These are phyloP conservation scores for Parasitella parasitica DNA, from an alignment of 371 early-diverging fungal species.

Conservation along the genomic window DNA sequence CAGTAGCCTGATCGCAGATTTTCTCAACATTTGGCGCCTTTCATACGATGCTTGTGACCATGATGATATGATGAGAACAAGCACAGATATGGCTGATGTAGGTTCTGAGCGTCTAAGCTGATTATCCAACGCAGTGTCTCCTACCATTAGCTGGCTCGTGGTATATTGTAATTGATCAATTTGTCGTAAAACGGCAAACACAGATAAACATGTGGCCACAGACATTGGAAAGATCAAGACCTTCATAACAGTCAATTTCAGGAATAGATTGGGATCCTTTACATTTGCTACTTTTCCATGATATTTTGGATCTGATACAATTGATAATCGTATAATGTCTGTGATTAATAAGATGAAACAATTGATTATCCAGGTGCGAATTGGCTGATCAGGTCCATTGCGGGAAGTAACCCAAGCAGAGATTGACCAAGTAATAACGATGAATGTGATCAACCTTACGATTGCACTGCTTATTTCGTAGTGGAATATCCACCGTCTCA, in stretches of 20 bases:
- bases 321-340: slow-evolving; percentile 51
- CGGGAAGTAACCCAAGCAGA: slow-evolving; percentile 50
- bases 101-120: not conserved
- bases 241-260: slow-evolving; percentile 42
- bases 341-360: slow-evolving; percentile 51
- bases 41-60: slow-evolving; percentile 49
- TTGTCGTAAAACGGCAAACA: slow-evolving; percentile 53
- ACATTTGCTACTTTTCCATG: slow-evolving; percentile 29
- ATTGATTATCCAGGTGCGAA: slow-evolving; percentile 59
- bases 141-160: slow-evolving; percentile 43
- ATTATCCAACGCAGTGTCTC: slow-evolving; percentile 20
- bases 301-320: slow-evolving; percentile 49
- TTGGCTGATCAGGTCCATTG: slow-evolving; percentile 58
- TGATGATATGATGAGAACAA: slow-evolving; percentile 56
- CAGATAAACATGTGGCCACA: slow-evolving; percentile 57
- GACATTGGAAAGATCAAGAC: slow-evolving; percentile 55
- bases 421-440: slow-evolving; percentile 58
- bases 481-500: slow-evolving; percentile 61
- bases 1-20: slow-evolving; percentile 42
- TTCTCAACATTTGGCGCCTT: slow-evolving; percentile 49
- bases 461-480: slow-evolving; percentile 61
- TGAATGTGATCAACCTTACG: slow-evolving; percentile 58
- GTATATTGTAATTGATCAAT: slow-evolving; percentile 52
- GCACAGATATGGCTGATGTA: slow-evolving; percentile 16
- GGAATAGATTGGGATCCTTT: slow-evolving; percentile 32